Percentiles rank a stretch among this genome's conserved stretches.
These are phyloP conservation scores for Flagelloscypha sp. DNA, from an alignment of 768 basidiomycete species.

Conservation along the genomic window DNA sequence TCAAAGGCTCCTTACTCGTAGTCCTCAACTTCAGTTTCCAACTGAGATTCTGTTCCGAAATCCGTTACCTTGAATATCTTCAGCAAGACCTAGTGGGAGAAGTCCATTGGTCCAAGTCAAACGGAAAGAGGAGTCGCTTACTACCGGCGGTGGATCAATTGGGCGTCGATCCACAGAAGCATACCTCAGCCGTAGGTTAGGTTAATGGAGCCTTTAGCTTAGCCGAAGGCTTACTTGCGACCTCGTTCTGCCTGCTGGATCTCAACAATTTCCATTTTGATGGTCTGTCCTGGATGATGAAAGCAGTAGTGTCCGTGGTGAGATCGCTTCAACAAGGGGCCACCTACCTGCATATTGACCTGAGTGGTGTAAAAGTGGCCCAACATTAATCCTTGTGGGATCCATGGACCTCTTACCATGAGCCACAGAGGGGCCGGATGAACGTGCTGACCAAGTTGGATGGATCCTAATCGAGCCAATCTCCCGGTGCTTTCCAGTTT, in stretches of 20 bases:
- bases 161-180: constrained; percentile 58
- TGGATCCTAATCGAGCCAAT: too few species aligned
- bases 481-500: too few species aligned
- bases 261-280: constrained; percentile 50
- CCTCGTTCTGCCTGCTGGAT: constrained; percentile 62
- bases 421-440: too few species aligned
- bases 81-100: constrained; percentile 86
- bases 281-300: constrained; percentile 28
- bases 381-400: too few species aligned
- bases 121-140: constrained; percentile 9
- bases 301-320: too few species aligned
- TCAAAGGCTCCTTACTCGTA: constrained; percentile 52
- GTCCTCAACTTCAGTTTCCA: constrained; percentile 39
- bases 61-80: constrained; percentile 41
- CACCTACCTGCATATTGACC: too few species aligned
- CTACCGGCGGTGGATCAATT: constrained; percentile 59
- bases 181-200: constrained; percentile 28
- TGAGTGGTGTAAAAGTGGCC: too few species aligned
- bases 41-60: constrained; percentile 27
- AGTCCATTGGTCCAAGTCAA: constrained; percentile 86
- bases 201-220: constrained; percentile 5
- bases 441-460: too few species aligned
- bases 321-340: too few species aligned
- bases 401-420: too few species aligned
- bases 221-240: constrained; percentile 41